Percentiles rank a stretch among this genome's conserved stretches.
Conservation (phyloP, 495 filamentous ascomycete species). For the Neohortaea acidophila region DNA sequence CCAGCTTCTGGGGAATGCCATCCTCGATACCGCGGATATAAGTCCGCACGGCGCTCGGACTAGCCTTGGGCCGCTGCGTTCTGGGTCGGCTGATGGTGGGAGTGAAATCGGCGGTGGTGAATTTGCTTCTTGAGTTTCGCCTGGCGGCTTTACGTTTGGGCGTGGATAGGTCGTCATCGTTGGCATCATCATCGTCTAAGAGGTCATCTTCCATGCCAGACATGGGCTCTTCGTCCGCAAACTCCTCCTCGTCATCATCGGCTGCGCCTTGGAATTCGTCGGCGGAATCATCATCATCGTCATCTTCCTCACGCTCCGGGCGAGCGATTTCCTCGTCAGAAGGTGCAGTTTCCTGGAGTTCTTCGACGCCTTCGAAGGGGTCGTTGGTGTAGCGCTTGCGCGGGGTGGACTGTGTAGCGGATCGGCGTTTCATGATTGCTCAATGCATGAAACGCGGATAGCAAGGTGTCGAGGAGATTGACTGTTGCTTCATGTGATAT, state of each 20-base stretch:
- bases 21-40: background rate
- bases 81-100: too few relatives aligned
- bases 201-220: background rate
- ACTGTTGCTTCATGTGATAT: too few relatives aligned
- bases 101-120: too few relatives aligned
- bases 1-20: too few relatives aligned
- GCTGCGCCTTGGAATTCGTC: constrained; percentile 1
- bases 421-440: constrained; percentile 5
- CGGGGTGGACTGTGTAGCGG: background rate
- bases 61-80: background rate
- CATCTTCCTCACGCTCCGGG: constrained; percentile 7
- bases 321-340: background rate
- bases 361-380: constrained; percentile 16
- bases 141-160: background rate
- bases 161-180: background rate
- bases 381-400: constrained; percentile 17
- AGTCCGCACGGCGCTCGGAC: background rate
- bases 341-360: constrained; percentile 3
- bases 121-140: background rate
- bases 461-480: too few relatives aligned
- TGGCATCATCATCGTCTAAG: background rate
- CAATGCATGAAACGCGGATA: too few relatives aligned
- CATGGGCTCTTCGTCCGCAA: constrained; percentile 7
- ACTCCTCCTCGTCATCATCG: constrained; percentile 5
- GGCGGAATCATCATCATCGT: constrained; percentile 6